phyloP scores from a whole-genome alignment of 495 filamentous ascomycete genomes.

The Jackrogersella multiformis region DNA sequence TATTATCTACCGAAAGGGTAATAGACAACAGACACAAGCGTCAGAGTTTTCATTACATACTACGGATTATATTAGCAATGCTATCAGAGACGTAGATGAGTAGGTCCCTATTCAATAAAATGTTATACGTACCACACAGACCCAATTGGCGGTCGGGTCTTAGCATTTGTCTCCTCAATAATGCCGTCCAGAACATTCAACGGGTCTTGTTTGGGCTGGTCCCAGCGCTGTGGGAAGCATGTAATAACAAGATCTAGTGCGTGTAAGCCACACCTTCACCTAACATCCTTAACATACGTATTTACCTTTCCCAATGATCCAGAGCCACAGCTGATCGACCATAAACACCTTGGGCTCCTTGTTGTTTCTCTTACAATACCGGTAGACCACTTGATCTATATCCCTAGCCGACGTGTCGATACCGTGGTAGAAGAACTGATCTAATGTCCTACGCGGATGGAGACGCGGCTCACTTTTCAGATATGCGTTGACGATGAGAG shows the following conservation, averaged over 20 bases:
- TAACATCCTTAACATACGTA: neutral
- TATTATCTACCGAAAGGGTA: neutral
- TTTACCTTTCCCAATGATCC: slow-evolving; percentile 66
- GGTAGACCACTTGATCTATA: slow-evolving; percentile 74
- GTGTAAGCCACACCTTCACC: slow-evolving; percentile 3
- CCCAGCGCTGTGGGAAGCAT: slow-evolving; percentile 74
- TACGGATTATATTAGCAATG: slow-evolving; percentile 14
- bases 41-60: slow-evolving; percentile 22
- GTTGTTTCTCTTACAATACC: slow-evolving; percentile 61
- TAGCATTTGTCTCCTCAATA: slow-evolving; percentile 76
- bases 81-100: too few species aligned
- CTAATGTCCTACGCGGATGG: slow-evolving; percentile 73
- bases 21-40: neutral
- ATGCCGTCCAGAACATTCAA: slow-evolving; percentile 74
- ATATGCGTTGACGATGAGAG: slow-evolving; percentile 72
- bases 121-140: slow-evolving; percentile 57
- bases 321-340: slow-evolving; percentile 81
- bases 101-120: too few species aligned
- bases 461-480: slow-evolving; percentile 65
- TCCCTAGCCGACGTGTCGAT: slow-evolving; percentile 74
- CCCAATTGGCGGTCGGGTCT: slow-evolving; percentile 69
- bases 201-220: slow-evolving; percentile 74
- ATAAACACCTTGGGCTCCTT: slow-evolving; percentile 75
- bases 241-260: slow-evolving; percentile 67
- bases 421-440: slow-evolving; percentile 77